Percentiles rank a stretch among this genome's conserved stretches.
Conservation (phyloP, 2,329 filamentous ascomycete genomes). For the Fusarium bulbicola region DNA sequence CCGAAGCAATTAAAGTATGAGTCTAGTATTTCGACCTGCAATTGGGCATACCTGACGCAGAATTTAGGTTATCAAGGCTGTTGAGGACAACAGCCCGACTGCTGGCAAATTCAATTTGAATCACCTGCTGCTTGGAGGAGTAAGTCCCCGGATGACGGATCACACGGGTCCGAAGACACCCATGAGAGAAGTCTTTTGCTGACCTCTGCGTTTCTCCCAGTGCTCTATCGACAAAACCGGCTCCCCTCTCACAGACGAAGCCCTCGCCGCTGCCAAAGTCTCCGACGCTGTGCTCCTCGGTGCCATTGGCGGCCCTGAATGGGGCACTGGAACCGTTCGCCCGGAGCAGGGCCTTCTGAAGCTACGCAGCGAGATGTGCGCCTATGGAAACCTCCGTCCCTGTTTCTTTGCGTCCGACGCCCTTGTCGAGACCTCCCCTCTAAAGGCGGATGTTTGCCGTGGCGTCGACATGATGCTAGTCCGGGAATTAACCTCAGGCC, state of each 20-base stretch:
- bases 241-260: constrained; percentile 81
- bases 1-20: constrained; percentile 83
- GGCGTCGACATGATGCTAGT: constrained; percentile 94
- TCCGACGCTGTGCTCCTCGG: constrained; percentile 93
- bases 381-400: constrained; percentile 94
- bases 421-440: constrained; percentile 84
- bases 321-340: constrained; percentile 87
- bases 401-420: constrained; percentile 94
- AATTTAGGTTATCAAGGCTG: constrained; percentile 77
- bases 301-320: constrained; percentile 96
- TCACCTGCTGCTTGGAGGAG: constrained; percentile 89
- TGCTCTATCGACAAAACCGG: constrained; percentile 90
- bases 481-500: constrained; percentile 90
- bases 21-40: background rate
- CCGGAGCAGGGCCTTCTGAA: constrained; percentile 92
- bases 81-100: constrained; percentile 77
- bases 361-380: constrained; percentile 92
- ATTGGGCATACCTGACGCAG: background rate
- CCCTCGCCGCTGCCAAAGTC: constrained; percentile 82
- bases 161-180: background rate
- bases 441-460: constrained; percentile 85
- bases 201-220: constrained; percentile 54
- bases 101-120: constrained; percentile 86
- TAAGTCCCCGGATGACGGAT: constrained; percentile 57
- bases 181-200: background rate